Evolutionary conservation across 192 early-diverging fungal genomes (phyloP).

Genomic region (Umbelopsis vinacea): DNA sequence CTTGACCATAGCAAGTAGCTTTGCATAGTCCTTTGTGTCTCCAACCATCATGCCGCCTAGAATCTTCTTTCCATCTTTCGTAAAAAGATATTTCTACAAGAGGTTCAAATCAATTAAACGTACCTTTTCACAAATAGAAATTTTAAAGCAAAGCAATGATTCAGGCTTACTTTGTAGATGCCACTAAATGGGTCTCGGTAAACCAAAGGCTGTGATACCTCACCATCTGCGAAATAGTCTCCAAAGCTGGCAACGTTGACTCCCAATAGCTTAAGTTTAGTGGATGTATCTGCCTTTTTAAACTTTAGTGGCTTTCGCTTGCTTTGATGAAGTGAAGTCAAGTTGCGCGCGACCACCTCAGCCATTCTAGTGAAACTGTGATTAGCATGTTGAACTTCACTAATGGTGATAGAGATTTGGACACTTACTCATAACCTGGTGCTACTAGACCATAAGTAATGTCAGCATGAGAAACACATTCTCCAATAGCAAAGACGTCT

Average conservation of each 20-base stretch:
- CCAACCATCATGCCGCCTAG: slow-evolving; percentile 73
- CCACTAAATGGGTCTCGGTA: slow-evolving; percentile 60
- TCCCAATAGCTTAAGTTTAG: slow-evolving; percentile 71
- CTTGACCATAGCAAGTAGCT: slow-evolving; percentile 61
- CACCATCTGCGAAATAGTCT: slow-evolving; percentile 60
- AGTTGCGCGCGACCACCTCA: slow-evolving; percentile 61
- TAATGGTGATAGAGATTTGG: background rate
- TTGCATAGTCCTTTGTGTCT: slow-evolving; percentile 68
- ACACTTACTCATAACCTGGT: slow-evolving; percentile 60
- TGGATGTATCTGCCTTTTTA: slow-evolving; percentile 64
- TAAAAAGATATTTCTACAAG: slow-evolving; percentile 52
- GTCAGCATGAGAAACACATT: slow-evolving; percentile 55
- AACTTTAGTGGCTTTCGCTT: slow-evolving; percentile 38
- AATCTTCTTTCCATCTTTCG: slow-evolving; percentile 66
- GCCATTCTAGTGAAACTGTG: slow-evolving; percentile 50
- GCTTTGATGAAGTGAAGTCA: slow-evolving; percentile 32
- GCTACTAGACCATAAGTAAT: slow-evolving; percentile 63
- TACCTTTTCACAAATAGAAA: too few relatives aligned
- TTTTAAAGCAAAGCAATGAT: background rate
- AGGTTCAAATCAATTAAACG: too few relatives aligned
- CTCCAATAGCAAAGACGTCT: slow-evolving; percentile 66
- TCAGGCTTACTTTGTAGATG: slow-evolving; percentile 51
- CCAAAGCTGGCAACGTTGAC: slow-evolving; percentile 75
- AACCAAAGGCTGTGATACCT: slow-evolving; percentile 41
- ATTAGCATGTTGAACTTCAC: background rate